Conservation (phyloP, 1,284 basidiomycete species). For the Acaromyces ingoldii region DNA sequence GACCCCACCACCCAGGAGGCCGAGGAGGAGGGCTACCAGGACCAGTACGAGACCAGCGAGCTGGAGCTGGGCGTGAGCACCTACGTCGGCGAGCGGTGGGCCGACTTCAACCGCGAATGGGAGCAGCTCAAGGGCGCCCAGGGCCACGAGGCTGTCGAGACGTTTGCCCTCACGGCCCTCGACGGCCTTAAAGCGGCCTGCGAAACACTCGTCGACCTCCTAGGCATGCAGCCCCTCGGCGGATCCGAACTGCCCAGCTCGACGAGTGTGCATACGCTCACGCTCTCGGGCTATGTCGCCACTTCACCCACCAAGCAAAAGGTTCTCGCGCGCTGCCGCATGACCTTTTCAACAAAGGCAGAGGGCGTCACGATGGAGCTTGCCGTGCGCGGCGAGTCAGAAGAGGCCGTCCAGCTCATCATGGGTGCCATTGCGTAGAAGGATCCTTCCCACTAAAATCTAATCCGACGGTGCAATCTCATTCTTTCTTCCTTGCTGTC, state of each 20-base stretch:
- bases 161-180: constrained; percentile 86
- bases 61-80: constrained; percentile 84
- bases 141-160: constrained; percentile 72
- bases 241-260: constrained; percentile 57
- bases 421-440: constrained; percentile 68
- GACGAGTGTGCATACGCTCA: constrained; percentile 85
- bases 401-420: constrained; percentile 77
- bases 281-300: constrained; percentile 76
- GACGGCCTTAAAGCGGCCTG: constrained; percentile 91
- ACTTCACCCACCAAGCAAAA: constrained; percentile 81
- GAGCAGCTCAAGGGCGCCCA: constrained; percentile 76
- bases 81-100: constrained; percentile 89
- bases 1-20: constrained; percentile 95
- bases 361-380: constrained; percentile 94
- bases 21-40: constrained; percentile 95
- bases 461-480: too few relatives aligned
- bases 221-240: constrained; percentile 94
- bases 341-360: constrained; percentile 78
- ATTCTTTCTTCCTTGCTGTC: too few relatives aligned
- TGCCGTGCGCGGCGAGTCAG: constrained; percentile 83
- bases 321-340: constrained; percentile 83
- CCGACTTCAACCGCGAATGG: constrained; percentile 89
- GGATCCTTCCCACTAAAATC: too few relatives aligned
- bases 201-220: constrained; percentile 84
- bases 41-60: constrained; percentile 96